These are phyloP conservation scores for Spiraea crenata DNA, from an alignment of 331 rosid species.

Conservation along the genomic window DNA sequence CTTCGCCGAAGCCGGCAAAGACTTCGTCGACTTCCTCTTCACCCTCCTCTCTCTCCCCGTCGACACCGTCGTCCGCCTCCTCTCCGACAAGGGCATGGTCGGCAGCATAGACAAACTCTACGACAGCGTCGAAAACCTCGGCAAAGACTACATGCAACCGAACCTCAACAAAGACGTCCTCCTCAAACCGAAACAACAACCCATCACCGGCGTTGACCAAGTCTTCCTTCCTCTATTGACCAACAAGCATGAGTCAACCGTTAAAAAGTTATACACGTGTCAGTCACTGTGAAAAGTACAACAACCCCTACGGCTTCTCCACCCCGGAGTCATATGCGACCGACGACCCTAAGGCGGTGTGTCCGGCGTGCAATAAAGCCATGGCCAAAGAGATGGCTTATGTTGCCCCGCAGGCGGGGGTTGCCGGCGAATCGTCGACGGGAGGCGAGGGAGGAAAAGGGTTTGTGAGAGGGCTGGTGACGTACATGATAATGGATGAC, in stretches of 20 bases:
- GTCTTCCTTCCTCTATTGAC: neutral
- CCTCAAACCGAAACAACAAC: neutral
- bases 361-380: neutral
- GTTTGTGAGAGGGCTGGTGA: constrained; percentile 12
- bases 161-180: neutral
- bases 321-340: no score
- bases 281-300: neutral
- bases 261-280: neutral
- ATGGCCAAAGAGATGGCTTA: neutral
- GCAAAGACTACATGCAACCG: neutral
- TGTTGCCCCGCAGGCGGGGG: neutral
- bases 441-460: neutral
- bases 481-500: constrained; percentile 28
- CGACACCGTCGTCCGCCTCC: constrained; percentile 11
- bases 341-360: constrained; percentile 8
- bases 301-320: neutral
- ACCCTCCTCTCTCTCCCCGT: constrained; percentile 13
- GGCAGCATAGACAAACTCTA: constrained; percentile 16
- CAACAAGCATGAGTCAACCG: neutral
- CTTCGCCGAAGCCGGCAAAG: constrained; percentile 24
- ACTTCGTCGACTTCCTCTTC: constrained; percentile 16
- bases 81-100: neutral
- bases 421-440: neutral
- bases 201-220: neutral
- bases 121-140: neutral